Conservation (phyloP, 129 eudicot species). For the Dittrichia graveolens region DNA sequence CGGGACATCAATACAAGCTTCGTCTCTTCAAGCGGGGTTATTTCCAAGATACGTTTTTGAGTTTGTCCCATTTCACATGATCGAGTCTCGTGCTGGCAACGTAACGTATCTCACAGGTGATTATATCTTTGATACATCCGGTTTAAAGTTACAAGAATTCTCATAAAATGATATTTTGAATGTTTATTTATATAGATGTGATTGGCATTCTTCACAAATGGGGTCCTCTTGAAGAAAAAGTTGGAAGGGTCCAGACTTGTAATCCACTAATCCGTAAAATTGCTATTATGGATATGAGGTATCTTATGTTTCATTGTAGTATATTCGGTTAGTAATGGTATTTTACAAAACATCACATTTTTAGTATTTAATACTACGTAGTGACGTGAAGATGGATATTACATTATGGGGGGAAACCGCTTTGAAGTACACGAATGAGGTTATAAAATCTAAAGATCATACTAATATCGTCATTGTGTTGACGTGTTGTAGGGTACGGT, state of each 20-base stretch:
- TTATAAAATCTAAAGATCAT: neutral
- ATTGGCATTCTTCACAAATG: neutral
- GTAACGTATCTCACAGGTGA: too few relatives aligned
- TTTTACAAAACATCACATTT: neutral
- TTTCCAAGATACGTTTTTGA: too few relatives aligned
- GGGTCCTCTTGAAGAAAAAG: neutral
- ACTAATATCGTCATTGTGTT: neutral
- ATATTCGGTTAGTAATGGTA: neutral
- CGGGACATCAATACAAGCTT: too few relatives aligned
- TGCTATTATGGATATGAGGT: neutral
- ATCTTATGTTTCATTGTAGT: neutral
- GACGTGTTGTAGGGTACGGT: neutral
- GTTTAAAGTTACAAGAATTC: too few relatives aligned
- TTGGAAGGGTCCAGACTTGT: neutral
- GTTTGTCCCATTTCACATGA: too few relatives aligned
- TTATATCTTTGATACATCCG: too few relatives aligned
- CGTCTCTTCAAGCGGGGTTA: too few relatives aligned
- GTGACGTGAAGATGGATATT: neutral
- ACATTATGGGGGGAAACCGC: neutral
- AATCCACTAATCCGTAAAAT: neutral
- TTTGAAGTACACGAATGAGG: neutral
- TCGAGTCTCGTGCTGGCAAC: too few relatives aligned
- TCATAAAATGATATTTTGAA: too few relatives aligned
- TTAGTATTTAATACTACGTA: neutral
- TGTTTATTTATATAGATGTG: too few relatives aligned